phyloP scores from a whole-genome alignment of 2,329 filamentous ascomycete species.

The Xylaria sp. region DNA sequence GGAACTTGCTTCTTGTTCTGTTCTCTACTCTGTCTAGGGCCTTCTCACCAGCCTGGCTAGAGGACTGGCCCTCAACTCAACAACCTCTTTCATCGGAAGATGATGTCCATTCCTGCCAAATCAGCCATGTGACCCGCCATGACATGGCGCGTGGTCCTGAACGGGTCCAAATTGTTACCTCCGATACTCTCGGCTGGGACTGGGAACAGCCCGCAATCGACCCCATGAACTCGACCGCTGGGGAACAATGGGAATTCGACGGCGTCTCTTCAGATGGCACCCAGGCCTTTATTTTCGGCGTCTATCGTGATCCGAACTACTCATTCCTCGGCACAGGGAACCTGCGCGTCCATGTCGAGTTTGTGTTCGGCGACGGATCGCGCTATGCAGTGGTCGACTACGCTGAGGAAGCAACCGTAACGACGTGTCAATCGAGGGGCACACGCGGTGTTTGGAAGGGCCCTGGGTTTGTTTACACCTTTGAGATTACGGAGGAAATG shows the following conservation, averaged over 20 bases:
- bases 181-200: too few relatives aligned
- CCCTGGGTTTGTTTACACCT: slow-evolving; percentile 30
- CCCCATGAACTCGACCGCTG: slow-evolving; percentile 42
- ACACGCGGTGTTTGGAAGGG: not conserved
- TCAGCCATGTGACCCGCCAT: too few relatives aligned
- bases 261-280: slow-evolving; percentile 42
- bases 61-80: too few relatives aligned
- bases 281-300: slow-evolving; percentile 43
- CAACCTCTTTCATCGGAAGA: too few relatives aligned
- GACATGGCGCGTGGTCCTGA: too few relatives aligned
- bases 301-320: slow-evolving; percentile 47
- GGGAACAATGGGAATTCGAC: slow-evolving; percentile 49
- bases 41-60: too few relatives aligned
- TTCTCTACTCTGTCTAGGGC: too few relatives aligned
- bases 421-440: slow-evolving; percentile 33
- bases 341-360: slow-evolving; percentile 42
- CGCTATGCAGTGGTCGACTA: slow-evolving; percentile 42
- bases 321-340: slow-evolving; percentile 45
- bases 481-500: slow-evolving; percentile 35
- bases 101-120: too few relatives aligned
- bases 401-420: slow-evolving; percentile 37
- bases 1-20: too few relatives aligned
- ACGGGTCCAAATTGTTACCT: too few relatives aligned
- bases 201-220: not conserved
- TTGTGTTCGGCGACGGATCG: slow-evolving; percentile 38